Evolutionary conservation across 2,329 filamentous ascomycete genomes (phyloP), one percentile per base, ranked within the genome.

Genomic region (Cladosporium sp.): DNA sequence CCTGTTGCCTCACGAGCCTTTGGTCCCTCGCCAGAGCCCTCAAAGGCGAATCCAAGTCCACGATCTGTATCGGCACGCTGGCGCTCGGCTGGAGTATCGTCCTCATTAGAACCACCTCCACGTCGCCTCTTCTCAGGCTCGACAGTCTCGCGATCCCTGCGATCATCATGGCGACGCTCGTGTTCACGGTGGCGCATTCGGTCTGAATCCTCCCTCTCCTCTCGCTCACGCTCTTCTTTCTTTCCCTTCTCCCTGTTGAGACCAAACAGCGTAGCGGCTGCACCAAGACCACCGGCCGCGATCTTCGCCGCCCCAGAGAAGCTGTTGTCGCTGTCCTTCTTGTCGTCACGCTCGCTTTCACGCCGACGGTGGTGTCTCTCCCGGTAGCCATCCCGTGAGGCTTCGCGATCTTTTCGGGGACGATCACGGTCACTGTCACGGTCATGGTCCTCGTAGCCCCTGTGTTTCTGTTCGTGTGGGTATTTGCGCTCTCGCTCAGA

Each of bases 11-110:
- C 39, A 17, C 39, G 39, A 42, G 39, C 4, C 35, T 37, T 25
- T 15, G 62, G 59, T 35, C 63, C 63, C 24, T 68, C 66, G 17
- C 61, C 61, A 17, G 63, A 59, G 8, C 59, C 60, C 57, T 71
- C 69, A 39, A 70, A 71, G 2, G 69, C 69, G 42, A 71, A 71
- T 6, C 69, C 69, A 24, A 71, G 62, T 19, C 68, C 66, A 19
- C 65, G 63, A 44, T 70, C 68, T 17, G 57, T 35, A 5, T 70
- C 68, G 32, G 58, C 58, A 28, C 60, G 58, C 40, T 64, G 61
- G n/a, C 60, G 60, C 4, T 58, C 60, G 22, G 25, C 3, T 15
- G 56, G 49, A 13, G 49, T 25, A 4, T 58, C 56, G 13, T 52
- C 56, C 6, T 49, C 45, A 17, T 51, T 48, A 5, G 55, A 51